Evolutionary conservation across 176 grass and related monocot species (phyloP), one percentile per base, ranked within the genome.

Genomic region (Urochloa ruziziensis): DNA sequence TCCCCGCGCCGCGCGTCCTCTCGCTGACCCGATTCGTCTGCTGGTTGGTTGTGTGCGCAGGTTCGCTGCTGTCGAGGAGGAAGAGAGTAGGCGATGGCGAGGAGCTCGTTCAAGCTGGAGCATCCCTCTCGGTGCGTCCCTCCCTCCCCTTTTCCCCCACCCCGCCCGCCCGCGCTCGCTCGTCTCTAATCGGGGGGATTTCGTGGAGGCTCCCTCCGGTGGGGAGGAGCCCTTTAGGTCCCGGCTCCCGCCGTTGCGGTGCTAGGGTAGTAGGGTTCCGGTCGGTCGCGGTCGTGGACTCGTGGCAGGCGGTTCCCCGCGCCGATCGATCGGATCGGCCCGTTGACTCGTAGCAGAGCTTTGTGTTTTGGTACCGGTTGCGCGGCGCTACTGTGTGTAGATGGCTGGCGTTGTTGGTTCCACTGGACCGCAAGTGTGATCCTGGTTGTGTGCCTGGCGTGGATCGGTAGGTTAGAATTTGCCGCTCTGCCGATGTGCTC

Each of bases 41-140:
- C 4, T 47, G 4, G 37, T 7, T 24, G 11, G 23, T 14, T 16
- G 64, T 24, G 39, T 42, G 14, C n/a, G 15, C 77, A 79, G 77
- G 77, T 53, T 6, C 19, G 42, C 13, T 12, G 44, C 18, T n/a
- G 77, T 37, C 43, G 30, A 53, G 46, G 16, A 79, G 27, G 21
- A 19, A 25, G n/a, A 78, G 75, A 28, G 67, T 51, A 10, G 21
- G 64, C 61, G 18, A 97, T 97, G 92, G 88, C 86, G 25, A 79
- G 56, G 86, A 94, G 84, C 64, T 91, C 90, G 86, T 97, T 97
- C 89, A 97, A 90, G 77, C 62, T 97, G 84, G 94, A 97, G 86
- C 91, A 97, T 57, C 62, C 89, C 94, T 6, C 84, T 97, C 4
- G 91, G 94, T 97, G 52, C 69, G 94, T 85, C 33, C 9, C 4